Conservation (phyloP, 108 stramenopile species). For the Skeletonema costatum region DNA sequence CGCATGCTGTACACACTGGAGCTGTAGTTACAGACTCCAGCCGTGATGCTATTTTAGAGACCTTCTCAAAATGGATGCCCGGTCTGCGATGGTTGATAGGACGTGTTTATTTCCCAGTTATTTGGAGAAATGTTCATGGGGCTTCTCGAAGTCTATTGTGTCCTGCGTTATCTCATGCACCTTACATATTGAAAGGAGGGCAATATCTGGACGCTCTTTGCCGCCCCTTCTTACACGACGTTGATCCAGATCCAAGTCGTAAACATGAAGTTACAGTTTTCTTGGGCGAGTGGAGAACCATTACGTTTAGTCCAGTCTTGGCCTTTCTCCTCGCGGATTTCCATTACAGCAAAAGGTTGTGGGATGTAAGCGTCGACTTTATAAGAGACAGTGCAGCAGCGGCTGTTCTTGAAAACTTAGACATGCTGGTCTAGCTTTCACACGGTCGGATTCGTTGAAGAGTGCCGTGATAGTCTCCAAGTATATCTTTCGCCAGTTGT, state of each 20-base stretch:
- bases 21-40: neutral
- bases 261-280: neutral
- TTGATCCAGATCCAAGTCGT: neutral
- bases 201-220: constrained; percentile 5
- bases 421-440: neutral
- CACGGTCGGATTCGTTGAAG: neutral
- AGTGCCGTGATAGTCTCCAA: neutral
- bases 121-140: neutral
- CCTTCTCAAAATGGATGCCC: neutral
- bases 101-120: neutral
- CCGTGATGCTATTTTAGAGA: neutral
- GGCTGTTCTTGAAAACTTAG: neutral
- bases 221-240: neutral
- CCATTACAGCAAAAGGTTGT: neutral
- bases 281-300: neutral
- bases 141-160: neutral
- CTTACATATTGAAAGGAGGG: neutral
- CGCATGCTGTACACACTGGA: constrained; percentile 2
- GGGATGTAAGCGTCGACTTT: neutral
- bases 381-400: neutral
- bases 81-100: neutral
- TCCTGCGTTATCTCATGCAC: neutral
- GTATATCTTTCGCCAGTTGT: neutral
- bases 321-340: neutral
- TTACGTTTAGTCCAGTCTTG: constrained; percentile 1